A percentile compares a stretch with the other conserved stretches of the same genome.
Evolutionary conservation across 495 filamentous ascomycete species (phyloP).

Genomic region (Friedmanniomyces simplex): DNA sequence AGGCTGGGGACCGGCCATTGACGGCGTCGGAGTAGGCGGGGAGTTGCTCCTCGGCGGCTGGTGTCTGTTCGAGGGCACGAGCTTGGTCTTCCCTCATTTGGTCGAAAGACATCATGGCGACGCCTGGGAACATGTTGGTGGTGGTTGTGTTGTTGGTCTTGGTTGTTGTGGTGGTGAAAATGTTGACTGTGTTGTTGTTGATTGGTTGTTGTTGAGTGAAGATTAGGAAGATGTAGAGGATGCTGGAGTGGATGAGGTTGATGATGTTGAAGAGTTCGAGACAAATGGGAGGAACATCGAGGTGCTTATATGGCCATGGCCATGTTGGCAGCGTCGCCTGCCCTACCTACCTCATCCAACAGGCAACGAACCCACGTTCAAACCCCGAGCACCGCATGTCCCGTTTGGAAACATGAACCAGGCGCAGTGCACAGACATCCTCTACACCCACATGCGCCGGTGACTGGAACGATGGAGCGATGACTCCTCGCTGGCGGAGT

Average conservation of each 20-base stretch:
- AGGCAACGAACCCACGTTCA: not conserved
- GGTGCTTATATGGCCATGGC: not conserved
- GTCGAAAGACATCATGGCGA: not conserved
- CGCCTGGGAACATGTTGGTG: not conserved
- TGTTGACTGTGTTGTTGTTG: not conserved
- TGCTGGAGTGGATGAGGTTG: not conserved
- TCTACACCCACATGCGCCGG: no score
- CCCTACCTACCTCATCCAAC: not conserved
- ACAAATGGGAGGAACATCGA: not conserved
- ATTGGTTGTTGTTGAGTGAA: not conserved
- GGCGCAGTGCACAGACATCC: no score
- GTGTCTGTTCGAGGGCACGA: not conserved
- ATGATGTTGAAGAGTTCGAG: not conserved
- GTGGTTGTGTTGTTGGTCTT: not conserved
- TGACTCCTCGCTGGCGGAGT: no score
- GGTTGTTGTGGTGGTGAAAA: not conserved
- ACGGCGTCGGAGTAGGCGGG: slow-evolving; percentile 4
- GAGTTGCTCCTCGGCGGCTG: not conserved
- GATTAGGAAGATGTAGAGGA: not conserved
- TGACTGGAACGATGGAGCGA: no score
- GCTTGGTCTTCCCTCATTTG: not conserved
- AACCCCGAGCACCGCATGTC: no score
- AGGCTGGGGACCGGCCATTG: not conserved
- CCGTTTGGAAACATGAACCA: no score
- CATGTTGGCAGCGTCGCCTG: not conserved